A percentile compares a stretch with the other conserved stretches of the same genome.
These are phyloP conservation scores for Rhizoclosmatium sp. DNA, from an alignment of 192 early-diverging fungal species.

Conservation along the genomic window DNA sequence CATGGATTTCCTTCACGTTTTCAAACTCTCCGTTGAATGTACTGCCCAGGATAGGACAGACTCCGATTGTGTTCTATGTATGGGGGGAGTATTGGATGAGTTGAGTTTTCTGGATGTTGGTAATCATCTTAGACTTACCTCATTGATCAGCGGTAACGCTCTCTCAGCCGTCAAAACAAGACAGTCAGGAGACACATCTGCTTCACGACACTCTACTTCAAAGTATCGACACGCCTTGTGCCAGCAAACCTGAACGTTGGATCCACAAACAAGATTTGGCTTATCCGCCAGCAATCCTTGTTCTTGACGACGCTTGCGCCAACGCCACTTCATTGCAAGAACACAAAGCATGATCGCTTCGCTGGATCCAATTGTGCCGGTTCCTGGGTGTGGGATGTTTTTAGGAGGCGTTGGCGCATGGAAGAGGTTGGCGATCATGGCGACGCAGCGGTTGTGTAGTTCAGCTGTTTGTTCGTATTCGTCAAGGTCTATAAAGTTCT, in stretches of 20 bases:
- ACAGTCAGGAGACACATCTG: slow-evolving; percentile 62
- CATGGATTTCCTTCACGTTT: slow-evolving; percentile 68
- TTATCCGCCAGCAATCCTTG: slow-evolving; percentile 71
- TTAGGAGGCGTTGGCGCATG: slow-evolving; percentile 48
- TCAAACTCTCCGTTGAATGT: slow-evolving; percentile 90
- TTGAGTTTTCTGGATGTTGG: no score
- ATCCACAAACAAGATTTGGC: slow-evolving; percentile 81
- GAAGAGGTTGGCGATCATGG: slow-evolving; percentile 77
- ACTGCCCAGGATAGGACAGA: slow-evolving; percentile 77
- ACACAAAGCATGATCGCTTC: slow-evolving; percentile 82
- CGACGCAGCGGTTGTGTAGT: slow-evolving; percentile 72
- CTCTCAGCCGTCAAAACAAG: slow-evolving; percentile 69
- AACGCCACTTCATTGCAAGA: slow-evolving; percentile 81
- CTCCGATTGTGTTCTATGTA: slow-evolving; percentile 77
- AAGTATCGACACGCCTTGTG: slow-evolving; percentile 79
- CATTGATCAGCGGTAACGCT: slow-evolving; percentile 75
- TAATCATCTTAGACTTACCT: slow-evolving; percentile 23
- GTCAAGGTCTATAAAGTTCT: slow-evolving; percentile 79
- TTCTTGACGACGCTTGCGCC: slow-evolving; percentile 66
- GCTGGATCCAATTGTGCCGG: slow-evolving; percentile 73
- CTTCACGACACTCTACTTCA: slow-evolving; percentile 76
- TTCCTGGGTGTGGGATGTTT: slow-evolving; percentile 47
- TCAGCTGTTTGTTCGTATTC: slow-evolving; percentile 74
- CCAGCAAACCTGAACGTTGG: slow-evolving; percentile 78
- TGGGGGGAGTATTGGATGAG: no score